Base-by-base conservation (phyloP, 2,329 filamentous ascomycete genomes). In the Rhinocladiella mackenziei region DNA sequence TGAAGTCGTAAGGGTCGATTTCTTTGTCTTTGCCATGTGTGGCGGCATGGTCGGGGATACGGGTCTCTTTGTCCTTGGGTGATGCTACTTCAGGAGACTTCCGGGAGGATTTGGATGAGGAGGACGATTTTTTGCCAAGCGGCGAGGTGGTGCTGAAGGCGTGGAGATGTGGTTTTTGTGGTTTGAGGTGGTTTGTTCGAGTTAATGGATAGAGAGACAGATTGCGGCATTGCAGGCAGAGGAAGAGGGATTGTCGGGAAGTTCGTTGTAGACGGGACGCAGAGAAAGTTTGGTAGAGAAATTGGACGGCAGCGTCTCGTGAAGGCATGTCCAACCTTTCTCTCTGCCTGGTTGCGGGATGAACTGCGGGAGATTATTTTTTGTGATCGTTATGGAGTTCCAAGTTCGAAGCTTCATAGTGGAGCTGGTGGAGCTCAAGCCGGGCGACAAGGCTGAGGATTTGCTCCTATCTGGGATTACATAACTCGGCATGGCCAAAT, bases 1-100 rank as follows among this genome's bases (percentile, higher is more conserved):
- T 71, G 55, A 84, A 76, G 62, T 85, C 79, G 58, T 72, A 77
- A 1, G 80, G 76, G 57, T 84, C 77, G 43, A 56, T 20, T 15
- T 72, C 60, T 7, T 56, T 60, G 10, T 51, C 46, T 13, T 60
- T 56, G 14, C 64, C 55, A 26, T 61, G 56, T 14, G 67, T 61
- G 22, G 65, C 64, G 39, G 69, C 69, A 39, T 71, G 71, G 57
- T 72, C 69, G 19, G 68, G 73, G 15, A 66, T 54, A 71, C 73
- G 56, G 55, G 51, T 11, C 63, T 59, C 26, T 42, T 39, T 3
- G 56, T 53, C 33, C 60, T 65, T 18, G 61, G 59, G 15, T 60
- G 54, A 50, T 5, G 34, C 39, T 14, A 54, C 39, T 19, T 48
- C 54, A 39, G 40, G 60, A 13, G 38, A 59, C 47, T 53, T 51